A percentile compares a stretch with the other conserved stretches of the same genome.
Conservation (phyloP, 225 moss, liverwort and hornwort species). For the Sphagnum tenellum region DNA sequence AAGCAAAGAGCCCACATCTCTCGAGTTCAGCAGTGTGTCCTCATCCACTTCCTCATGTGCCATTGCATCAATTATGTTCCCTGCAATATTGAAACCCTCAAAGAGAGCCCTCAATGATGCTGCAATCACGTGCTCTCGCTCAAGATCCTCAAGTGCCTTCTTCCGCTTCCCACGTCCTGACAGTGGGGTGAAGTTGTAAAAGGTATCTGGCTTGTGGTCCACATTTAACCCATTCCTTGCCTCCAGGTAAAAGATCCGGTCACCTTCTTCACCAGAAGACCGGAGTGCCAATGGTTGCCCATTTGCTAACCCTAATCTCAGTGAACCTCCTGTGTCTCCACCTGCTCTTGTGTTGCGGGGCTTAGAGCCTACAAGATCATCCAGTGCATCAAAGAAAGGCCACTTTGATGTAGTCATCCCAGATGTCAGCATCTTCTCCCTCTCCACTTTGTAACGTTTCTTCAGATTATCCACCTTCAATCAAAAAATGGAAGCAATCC, state of each 20-base stretch:
- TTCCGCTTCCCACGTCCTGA: conserved; percentile 38
- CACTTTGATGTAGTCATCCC: conserved; percentile 33
- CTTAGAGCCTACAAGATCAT: conserved; percentile 36
- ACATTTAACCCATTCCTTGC: conserved; percentile 13
- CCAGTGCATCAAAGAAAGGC: conserved; percentile 44
- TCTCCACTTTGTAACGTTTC: conserved; percentile 46
- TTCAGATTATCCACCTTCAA: conserved; percentile 37
- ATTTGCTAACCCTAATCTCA: conserved; percentile 17
- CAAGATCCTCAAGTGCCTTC: conserved; percentile 30
- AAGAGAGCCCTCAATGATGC: conserved; percentile 29
- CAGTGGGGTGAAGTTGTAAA: conserved; percentile 27
- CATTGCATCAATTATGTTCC: conserved; percentile 33
- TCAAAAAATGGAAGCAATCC: neutral
- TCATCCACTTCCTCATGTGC: conserved; percentile 46
- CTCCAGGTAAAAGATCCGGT: conserved; percentile 28
- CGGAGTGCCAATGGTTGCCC: conserved; percentile 24
- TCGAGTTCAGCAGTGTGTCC: conserved; percentile 33
- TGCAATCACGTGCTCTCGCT: conserved; percentile 37
- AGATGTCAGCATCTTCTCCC: conserved; percentile 34
- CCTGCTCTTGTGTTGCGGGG: conserved; percentile 23
- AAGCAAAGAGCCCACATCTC: conserved; percentile 22
- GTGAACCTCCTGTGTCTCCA: conserved; percentile 5
- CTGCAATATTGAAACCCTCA: conserved; percentile 31
- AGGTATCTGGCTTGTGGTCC: conserved; percentile 35
- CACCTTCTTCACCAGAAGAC: conserved; percentile 36